These are phyloP conservation scores for Epichloe gansuensis DNA, from an alignment of 2,329 filamentous ascomycete genomes.

Conservation along the genomic window DNA sequence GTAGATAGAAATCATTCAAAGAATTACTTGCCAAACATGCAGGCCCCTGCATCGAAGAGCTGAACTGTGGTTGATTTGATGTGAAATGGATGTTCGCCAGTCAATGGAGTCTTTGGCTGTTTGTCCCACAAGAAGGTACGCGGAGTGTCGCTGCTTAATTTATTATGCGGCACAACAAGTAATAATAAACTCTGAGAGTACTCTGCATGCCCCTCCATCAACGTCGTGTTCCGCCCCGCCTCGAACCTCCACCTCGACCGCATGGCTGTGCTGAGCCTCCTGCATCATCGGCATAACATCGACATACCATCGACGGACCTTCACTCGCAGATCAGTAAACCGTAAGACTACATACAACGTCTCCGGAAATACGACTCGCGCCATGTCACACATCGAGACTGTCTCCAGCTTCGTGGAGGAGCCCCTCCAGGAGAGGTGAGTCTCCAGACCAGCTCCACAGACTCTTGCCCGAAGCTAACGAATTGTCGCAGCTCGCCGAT, in stretches of 20 bases:
- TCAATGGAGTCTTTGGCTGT: no score
- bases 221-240: slow-evolving; percentile 12
- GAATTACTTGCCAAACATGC: no score
- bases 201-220: background rate
- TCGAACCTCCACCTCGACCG: slow-evolving; percentile 2
- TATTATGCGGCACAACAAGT: background rate
- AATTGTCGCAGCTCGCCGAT: slow-evolving; percentile 56
- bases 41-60: no score
- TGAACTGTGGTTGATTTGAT: background rate
- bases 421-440: slow-evolving; percentile 91
- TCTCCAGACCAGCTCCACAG: slow-evolving; percentile 13
- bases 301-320: background rate
- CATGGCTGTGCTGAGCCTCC: background rate
- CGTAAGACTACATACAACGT: background rate
- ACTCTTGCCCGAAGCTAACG: slow-evolving; percentile 17
- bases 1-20: background rate
- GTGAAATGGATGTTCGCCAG: background rate
- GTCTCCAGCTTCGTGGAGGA: slow-evolving; percentile 80
- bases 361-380: background rate
- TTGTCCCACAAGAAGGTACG: background rate
- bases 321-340: background rate
- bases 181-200: no score
- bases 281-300: slow-evolving; percentile 1
- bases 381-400: slow-evolving; percentile 28
- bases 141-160: background rate